Base-by-base conservation (phyloP, 1,284 basidiomycete species). In the Polyporus tsugae region DNA sequence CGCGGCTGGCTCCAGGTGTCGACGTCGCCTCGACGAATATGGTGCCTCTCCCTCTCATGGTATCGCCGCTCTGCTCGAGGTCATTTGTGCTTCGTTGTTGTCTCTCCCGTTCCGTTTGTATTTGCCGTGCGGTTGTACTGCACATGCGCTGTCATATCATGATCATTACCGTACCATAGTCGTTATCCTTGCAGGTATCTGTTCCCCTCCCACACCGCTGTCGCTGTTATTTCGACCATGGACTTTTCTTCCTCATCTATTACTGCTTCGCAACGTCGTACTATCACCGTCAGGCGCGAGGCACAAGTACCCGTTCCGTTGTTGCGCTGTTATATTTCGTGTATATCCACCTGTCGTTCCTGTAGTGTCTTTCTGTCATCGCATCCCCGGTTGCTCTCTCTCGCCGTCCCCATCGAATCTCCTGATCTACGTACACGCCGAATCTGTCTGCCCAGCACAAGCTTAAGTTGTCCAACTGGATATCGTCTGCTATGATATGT, bases 1-100 rank as follows among this genome's bases (percentile, higher is more conserved):
- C 17, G 6, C 17, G 29, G 46, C 22, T 49, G 41, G 41, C 41
- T 15, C 46, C 22, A 25, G 46, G 46, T 49, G 46, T 29, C 29
- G 1, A 29, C 29, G 17, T 6, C 17, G 42, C 42, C 41, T 6
- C 41, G 17, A 22, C 10, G 22, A 22, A 13, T 11, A 49, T 49
- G 46, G 46, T 49, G 46, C 46, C 53, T 35, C 29, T 55, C 33
- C 53, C 53, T 55, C 33, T 55, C 53, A 55, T 55, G 53, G 29
- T 55, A 29, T 15, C 52, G 52, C 52, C 6, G 19, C n/a, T n/a
- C n/a, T 44, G 11, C 29, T 41, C 41, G 11, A 11, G 6, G 41
- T 3, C 11, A 13, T 41, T 13, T 1, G 41, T 13, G 41, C 15
- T 15, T 53, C 49, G 49, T 17, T 25, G n/a, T 49, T 49, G 13